Evolutionary conservation across 495 filamentous ascomycete genomes (phyloP), one percentile per base, ranked within the genome.

Genomic region (Neurospora sp.): DNA sequence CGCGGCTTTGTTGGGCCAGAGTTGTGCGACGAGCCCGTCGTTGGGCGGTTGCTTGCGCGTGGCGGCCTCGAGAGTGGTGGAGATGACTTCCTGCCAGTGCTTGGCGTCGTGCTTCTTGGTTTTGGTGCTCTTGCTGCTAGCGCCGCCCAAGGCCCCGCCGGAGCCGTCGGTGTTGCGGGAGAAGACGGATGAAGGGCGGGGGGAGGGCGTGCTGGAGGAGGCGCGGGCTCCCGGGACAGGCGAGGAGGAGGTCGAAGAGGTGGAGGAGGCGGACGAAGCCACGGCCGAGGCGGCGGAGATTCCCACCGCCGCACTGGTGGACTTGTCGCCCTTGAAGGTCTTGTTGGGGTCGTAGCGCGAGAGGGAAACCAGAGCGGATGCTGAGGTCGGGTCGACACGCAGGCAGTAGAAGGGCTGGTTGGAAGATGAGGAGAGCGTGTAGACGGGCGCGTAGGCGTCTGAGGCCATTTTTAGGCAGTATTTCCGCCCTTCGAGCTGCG

Each of bases 11-110:
- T 86, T 84, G 0, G 92, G 91, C 80, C 91, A 92, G 40, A 95
- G 85, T n/a, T 89, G 85, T 0, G 91, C 88, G n/a, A 94, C 85
- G 4, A 93, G 85, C 9, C 90, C 91, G 77, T 92, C 89, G 73
- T 90, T 85, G 18, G 88, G 89, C 14, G 85, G 86, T 9, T 89
- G 83, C 4, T 87, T 86, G 5, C 89, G 87, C 14, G 79, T 79
- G 3, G 83, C 83, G 40, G 88, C 86, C 75, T 91, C 90, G 10
- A 93, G 82, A 1, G 83, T 87, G 5, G 91, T 87, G 71, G 79
- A 82, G 74, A 92, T 84, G 2, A 91, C 88, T 70, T 87, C 85
- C 38, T 83, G 82, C 80, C 85, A 86, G 73, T 84, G 70, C 75
- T 84, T 84, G 40, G 75, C 74, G 69, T 83, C 75, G 45, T 81